Evolutionary conservation across 108 stramenopile genomes (phyloP), one percentile per base, ranked within the genome.

Genomic region (Cyclotella sp.): DNA sequence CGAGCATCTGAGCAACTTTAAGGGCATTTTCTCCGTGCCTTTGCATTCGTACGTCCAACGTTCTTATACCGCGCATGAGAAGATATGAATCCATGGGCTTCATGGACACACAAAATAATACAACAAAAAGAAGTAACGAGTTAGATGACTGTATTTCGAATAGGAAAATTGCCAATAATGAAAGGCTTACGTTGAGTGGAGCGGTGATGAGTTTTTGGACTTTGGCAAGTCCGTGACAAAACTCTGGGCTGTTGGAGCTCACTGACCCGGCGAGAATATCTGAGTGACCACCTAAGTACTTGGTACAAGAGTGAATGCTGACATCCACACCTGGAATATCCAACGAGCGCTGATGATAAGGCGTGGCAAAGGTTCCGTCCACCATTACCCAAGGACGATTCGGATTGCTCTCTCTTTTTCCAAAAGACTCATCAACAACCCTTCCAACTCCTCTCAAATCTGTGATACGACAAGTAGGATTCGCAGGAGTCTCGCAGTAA

Each of bases 271-370:
- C 86, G 60, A 97, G 83, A 42, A 96, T 89, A 77, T 97, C 97
- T 10, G 91, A 87, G 75, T 97, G 97, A 21, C 97, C 97, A 57
- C 90, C 93, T 59, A 97, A 86, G 68, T 89, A 97, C 69, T 97
- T 97, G 51, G 97, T 97, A 54, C 87, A 91, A 45, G 82, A 87
- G 68, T 96, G 93, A 57, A 96, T 81, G 40, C 88, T 86, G 7
- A 97, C 73, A 81, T 97, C 96, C 19, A 92, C 93, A 24, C 96
- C 97, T 19, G 87, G 88, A 29, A 69, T 47, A 51, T 70, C 65
- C 30, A 93, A 73, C 42, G 86, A 85, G 53, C 88, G 70, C 76
- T 87, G 91, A 63, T 93, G 81, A 76, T 87, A 91, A 39, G 95
- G 95, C 49, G 83, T 85, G 24, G 90, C 79, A 65, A 94, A 93